A percentile compares a stretch with the other conserved stretches of the same genome.
These are phyloP conservation scores for Hypoxylon sp. DNA, from an alignment of 2,329 filamentous ascomycete species.

Conservation along the genomic window DNA sequence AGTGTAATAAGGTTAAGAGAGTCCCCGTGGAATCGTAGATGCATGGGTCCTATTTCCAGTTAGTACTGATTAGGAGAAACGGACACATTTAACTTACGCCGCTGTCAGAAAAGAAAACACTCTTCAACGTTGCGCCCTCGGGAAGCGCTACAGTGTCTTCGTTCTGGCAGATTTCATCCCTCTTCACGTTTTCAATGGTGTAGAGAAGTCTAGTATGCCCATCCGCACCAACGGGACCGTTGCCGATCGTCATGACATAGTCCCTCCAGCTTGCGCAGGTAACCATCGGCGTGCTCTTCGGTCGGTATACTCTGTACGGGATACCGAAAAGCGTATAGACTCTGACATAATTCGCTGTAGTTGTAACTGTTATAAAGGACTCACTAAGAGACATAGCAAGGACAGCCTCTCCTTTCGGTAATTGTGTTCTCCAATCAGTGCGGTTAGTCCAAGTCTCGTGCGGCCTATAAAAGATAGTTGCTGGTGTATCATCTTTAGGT, in stretches of 20 bases:
- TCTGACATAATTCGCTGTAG: constrained; percentile 87
- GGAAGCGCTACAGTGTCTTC: constrained; percentile 92
- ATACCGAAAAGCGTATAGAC: constrained; percentile 95
- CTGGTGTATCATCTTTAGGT: constrained; percentile 74
- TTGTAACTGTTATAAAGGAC: constrained; percentile 91
- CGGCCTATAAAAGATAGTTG: constrained; percentile 94
- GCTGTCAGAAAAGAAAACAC: constrained; percentile 90
- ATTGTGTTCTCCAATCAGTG: constrained; percentile 87
- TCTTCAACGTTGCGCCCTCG: constrained; percentile 79
- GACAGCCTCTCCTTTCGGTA: constrained; percentile 90
- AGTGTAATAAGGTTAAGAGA: constrained; percentile 88
- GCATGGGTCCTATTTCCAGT: constrained; percentile 79
- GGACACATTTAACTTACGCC: constrained; percentile 72
- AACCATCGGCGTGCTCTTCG: constrained; percentile 90
- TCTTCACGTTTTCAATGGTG: constrained; percentile 93
- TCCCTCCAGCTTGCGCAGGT: constrained; percentile 95
- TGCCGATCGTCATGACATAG: constrained; percentile 96
- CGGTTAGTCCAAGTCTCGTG: constrained; percentile 97
- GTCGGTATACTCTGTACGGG: constrained; percentile 88
- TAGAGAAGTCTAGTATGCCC: constrained; percentile 86
- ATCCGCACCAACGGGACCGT: constrained; percentile 85
- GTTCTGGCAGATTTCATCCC: constrained; percentile 93
- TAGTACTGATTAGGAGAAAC: constrained; percentile 36
- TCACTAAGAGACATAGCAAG: constrained; percentile 92
- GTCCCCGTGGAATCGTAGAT: constrained; percentile 96